Conservation (phyloP, 2,329 filamentous ascomycete species). For the Fusarium circinatum region DNA sequence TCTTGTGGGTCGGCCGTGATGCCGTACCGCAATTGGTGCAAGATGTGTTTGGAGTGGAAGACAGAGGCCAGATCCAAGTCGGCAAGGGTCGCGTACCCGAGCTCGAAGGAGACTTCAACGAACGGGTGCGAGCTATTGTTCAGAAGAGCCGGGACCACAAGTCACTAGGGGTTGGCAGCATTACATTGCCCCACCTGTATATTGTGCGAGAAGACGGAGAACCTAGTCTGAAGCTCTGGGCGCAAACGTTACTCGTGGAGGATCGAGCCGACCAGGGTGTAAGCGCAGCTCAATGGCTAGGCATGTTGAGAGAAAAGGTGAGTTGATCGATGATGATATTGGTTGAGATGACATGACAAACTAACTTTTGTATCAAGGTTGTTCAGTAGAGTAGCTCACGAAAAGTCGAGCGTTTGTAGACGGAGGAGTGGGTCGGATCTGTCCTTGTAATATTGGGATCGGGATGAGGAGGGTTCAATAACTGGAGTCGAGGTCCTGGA, state of each 20-base stretch:
- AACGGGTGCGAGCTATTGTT: constrained; percentile 88
- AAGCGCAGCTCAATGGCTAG: constrained; percentile 94
- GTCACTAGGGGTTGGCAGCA: constrained; percentile 89
- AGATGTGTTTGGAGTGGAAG: constrained; percentile 90
- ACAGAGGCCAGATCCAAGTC: constrained; percentile 85
- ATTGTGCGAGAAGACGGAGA: constrained; percentile 95
- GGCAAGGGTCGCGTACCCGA: constrained; percentile 90
- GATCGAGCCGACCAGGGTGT: constrained; percentile 94
- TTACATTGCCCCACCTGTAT: constrained; percentile 92
- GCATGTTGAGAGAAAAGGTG: constrained; percentile 93
- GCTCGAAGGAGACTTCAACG: constrained; percentile 95
- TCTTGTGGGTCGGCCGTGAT: constrained; percentile 95
- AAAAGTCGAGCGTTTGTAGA: constrained; percentile 31
- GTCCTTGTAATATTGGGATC: constrained; percentile 39
- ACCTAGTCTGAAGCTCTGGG: constrained; percentile 94
- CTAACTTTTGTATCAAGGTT: constrained; percentile 43
- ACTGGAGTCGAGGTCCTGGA: constrained; percentile 39
- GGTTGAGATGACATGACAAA: neutral
- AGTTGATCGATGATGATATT: constrained; percentile 23
- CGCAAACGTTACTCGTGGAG: constrained; percentile 93
- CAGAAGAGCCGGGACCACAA: constrained; percentile 92
- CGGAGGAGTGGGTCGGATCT: constrained; percentile 25
- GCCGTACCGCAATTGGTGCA: constrained; percentile 87
- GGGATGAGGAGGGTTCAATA: constrained; percentile 35
- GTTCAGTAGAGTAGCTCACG: constrained; percentile 46